Percentiles rank a stretch among this genome's conserved stretches.
Evolutionary conservation across 2,329 filamentous ascomycete genomes (phyloP).

Genomic region (Penicillium fuscoglaucum): DNA sequence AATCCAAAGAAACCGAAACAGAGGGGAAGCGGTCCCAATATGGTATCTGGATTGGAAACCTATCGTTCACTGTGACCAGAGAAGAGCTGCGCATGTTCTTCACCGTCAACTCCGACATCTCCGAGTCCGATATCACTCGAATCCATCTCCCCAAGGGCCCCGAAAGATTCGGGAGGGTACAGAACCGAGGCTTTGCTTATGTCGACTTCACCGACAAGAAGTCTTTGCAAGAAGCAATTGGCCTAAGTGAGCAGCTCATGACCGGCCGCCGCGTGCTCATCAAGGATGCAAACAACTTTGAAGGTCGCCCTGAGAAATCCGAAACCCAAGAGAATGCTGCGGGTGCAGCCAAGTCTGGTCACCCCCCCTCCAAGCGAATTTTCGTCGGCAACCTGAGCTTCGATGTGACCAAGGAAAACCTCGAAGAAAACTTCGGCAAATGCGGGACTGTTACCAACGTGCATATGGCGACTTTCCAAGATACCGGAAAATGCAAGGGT

Average conservation of each 20-base stretch:
- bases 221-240: constrained; percentile 73
- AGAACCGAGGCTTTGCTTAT: constrained; percentile 95
- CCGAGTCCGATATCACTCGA: constrained; percentile 73
- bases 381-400: constrained; percentile 92
- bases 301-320: constrained; percentile 77
- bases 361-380: constrained; percentile 73
- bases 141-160: constrained; percentile 71
- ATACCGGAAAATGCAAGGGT: constrained; percentile 96
- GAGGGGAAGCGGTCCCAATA: constrained; percentile 65
- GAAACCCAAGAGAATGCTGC: constrained; percentile 39
- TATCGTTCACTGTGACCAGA: constrained; percentile 78
- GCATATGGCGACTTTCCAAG: constrained; percentile 93
- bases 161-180: constrained; percentile 54
- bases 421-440: constrained; percentile 77
- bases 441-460: constrained; percentile 81
- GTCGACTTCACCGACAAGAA: constrained; percentile 77
- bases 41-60: constrained; percentile 94
- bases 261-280: constrained; percentile 80
- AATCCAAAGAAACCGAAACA: constrained; percentile 32
- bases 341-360: constrained; percentile 43
- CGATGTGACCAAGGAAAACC: constrained; percentile 74
- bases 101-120: constrained; percentile 66
- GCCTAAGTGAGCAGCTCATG: constrained; percentile 80
- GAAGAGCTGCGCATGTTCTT: constrained; percentile 77
- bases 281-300: constrained; percentile 87